phyloP scores from a whole-genome alignment of 306 rosid species.

The Prunus padus region DNA sequence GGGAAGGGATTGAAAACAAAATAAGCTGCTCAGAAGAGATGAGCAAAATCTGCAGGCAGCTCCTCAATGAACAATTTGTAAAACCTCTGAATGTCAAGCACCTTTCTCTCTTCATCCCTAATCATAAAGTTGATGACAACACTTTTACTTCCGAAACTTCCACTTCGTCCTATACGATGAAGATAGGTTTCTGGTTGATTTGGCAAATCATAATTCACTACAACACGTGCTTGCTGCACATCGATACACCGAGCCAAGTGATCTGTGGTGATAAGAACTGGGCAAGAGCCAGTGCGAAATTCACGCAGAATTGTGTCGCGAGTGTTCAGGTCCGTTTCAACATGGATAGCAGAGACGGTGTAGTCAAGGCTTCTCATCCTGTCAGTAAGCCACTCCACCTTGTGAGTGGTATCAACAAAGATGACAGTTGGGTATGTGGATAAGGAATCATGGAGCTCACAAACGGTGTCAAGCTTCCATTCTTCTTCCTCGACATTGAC shows the following conservation, averaged over 20 bases:
- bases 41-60: constrained; percentile 83
- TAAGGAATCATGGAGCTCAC: constrained; percentile 79
- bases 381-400: constrained; percentile 97
- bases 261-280: constrained; percentile 90
- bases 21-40: constrained; percentile 63
- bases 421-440: constrained; percentile 94
- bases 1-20: constrained; percentile 18
- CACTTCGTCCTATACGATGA: constrained; percentile 92
- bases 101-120: constrained; percentile 71
- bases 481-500: constrained; percentile 88
- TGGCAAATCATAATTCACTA: constrained; percentile 84
- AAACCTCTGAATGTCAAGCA: constrained; percentile 84
- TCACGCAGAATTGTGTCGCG: constrained; percentile 94
- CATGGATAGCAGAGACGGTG: constrained; percentile 95
- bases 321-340: constrained; percentile 96
- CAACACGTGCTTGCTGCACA: constrained; percentile 92
- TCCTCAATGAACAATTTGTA: constrained; percentile 86
- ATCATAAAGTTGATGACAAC: constrained; percentile 92
- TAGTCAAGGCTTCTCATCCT: constrained; percentile 86
- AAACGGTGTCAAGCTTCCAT: constrained; percentile 93
- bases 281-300: constrained; percentile 89
- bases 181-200: constrained; percentile 99
- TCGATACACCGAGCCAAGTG: constrained; percentile 96
- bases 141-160: constrained; percentile 91
- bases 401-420: constrained; percentile 87